phyloP scores from a whole-genome alignment of 73 alveolate genomes.

The Paramecium primaurelia region DNA sequence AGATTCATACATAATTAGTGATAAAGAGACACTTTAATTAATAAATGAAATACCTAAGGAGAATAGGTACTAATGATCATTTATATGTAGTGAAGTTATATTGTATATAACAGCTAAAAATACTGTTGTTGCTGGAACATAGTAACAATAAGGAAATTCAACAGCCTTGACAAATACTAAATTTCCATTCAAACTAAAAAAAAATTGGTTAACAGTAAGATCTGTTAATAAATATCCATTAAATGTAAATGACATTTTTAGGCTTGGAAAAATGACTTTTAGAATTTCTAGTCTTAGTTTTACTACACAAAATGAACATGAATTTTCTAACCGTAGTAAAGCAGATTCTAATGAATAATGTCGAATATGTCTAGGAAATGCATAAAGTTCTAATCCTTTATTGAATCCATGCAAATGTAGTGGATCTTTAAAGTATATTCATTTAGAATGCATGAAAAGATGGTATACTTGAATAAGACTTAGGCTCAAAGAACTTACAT shows the following conservation, averaged over 20 bases:
- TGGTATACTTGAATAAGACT: constrained; percentile 47
- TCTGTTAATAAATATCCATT: not conserved
- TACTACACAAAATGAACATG: not conserved
- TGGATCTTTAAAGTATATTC: constrained; percentile 64
- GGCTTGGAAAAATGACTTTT: constrained; percentile 26
- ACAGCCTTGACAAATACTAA: not conserved
- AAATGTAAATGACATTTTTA: not conserved
- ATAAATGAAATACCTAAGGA: not conserved
- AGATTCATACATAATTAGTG: not conserved
- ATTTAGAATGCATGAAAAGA: constrained; percentile 64
- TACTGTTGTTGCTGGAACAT: not conserved
- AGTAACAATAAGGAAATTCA: not conserved
- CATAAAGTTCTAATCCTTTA: constrained; percentile 49
- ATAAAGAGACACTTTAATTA: not conserved
- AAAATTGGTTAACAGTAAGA: constrained; percentile 9
- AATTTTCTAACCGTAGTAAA: not conserved
- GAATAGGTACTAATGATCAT: not conserved
- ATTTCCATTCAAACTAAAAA: not conserved
- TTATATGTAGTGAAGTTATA: not conserved
- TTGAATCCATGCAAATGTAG: constrained; percentile 65
- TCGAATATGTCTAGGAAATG: constrained; percentile 62
- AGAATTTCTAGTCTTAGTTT: not conserved
- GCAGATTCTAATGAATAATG: constrained; percentile 44
- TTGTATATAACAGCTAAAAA: not conserved
- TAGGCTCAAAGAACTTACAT: constrained; percentile 50